Conservation (phyloP, 257 asterid species). For the Solanum okadae region DNA sequence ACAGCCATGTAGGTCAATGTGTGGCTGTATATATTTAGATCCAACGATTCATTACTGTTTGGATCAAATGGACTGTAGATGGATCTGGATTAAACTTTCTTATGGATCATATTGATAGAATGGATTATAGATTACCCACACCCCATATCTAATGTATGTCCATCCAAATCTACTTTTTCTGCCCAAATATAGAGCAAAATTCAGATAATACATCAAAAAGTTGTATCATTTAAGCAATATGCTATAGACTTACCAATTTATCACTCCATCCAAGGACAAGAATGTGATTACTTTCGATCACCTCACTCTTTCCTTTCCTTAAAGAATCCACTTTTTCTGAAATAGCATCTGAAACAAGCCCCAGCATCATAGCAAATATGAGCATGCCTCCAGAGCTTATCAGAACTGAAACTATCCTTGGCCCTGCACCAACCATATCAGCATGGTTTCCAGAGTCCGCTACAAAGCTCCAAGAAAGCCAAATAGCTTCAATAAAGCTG, state of each 20-base stretch:
- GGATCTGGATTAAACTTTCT: neutral
- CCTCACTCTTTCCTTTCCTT: constrained; percentile 98
- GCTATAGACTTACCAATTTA: constrained; percentile 62
- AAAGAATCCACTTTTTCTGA: constrained; percentile 95
- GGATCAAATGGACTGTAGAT: neutral
- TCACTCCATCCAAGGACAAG: constrained; percentile 99
- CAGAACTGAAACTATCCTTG: constrained; percentile 85
- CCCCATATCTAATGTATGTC: neutral
- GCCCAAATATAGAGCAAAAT: neutral
- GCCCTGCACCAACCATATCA: constrained; percentile 81
- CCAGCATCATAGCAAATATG: constrained; percentile 98
- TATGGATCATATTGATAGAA: neutral
- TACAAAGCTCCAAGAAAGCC: constrained; percentile 95
- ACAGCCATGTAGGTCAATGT: neutral
- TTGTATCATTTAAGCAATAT: neutral
- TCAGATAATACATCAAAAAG: constrained; percentile 1
- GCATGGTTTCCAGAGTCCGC: constrained; percentile 98
- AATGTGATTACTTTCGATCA: constrained; percentile 83
- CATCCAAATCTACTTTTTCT: neutral
- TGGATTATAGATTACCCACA: neutral
- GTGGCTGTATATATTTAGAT: neutral
- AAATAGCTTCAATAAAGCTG: constrained; percentile 83
- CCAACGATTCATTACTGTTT: neutral
- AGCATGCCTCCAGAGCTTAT: constrained; percentile 98
- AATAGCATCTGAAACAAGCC: constrained; percentile 98